Conservation (phyloP, 345 rosid species). For the Angophora floribunda region DNA sequence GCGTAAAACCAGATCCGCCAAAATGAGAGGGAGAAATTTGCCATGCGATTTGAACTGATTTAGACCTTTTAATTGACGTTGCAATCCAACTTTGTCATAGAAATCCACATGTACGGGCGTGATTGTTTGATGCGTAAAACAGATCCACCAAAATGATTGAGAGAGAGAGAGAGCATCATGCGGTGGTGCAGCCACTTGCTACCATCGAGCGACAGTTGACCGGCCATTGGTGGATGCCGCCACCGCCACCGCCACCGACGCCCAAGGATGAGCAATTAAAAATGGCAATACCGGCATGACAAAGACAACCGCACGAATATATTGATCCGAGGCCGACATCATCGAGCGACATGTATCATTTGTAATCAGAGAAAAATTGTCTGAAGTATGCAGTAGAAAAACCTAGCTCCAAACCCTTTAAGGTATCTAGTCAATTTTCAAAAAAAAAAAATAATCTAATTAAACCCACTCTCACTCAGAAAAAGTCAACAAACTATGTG, state of each 20-base stretch:
- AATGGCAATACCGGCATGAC: neutral
- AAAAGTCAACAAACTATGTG: too few species aligned
- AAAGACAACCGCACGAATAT: neutral
- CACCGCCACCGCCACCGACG: neutral
- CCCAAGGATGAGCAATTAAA: neutral
- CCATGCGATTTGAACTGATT: neutral
- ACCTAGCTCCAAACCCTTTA: accelerated
- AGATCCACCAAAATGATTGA: too few species aligned
- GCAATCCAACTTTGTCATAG: neutral
- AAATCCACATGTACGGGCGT: neutral
- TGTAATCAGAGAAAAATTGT: neutral
- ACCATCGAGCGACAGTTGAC: neutral
- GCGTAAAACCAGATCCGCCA: neutral
- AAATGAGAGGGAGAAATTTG: neutral
- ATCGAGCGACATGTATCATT: neutral
- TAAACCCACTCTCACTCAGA: accelerated
- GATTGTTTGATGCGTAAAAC: too few species aligned
- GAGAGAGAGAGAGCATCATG: neutral
- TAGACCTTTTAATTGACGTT: neutral
- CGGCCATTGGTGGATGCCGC: neutral
- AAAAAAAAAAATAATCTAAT: accelerated
- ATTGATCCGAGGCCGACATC: accelerated
- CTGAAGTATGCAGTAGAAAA: neutral
- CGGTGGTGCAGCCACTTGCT: neutral
- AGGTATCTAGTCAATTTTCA: accelerated